Evolutionary conservation across 768 basidiomycete genomes (phyloP), one percentile per base, ranked within the genome.

Genomic region (Leccinum incarnatum): DNA sequence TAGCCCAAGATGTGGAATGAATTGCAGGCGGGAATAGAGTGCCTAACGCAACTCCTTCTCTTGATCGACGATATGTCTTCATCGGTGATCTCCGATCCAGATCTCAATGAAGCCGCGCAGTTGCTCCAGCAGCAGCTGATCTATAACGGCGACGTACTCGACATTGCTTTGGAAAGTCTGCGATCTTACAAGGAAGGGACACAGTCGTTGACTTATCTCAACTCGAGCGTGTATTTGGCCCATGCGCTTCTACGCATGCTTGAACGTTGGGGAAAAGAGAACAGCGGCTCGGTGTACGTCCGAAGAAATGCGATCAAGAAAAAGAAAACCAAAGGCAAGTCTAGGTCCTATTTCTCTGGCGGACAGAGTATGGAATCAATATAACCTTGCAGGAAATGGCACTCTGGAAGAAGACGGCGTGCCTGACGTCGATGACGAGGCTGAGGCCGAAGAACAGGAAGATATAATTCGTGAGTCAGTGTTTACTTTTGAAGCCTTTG

Each of bases 1-100:
- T 51, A 97, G 93, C 96, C 96, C 30, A 95, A 95, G 69, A 78
- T 85, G 59, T 98, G 95, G 94, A 91, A 86, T 27, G 95, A 97
- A 69, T 79, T 98, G 27, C 94, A 98, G 73, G 92, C 94, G 32
- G 93, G 94, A 32, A 85, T 97, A 67, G 92, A 96, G 68, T 96
- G 93, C 71, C 83, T 98, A 64, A 95, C 93, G 19, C 95, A 97
- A 67, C 80, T 98, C 55, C 81, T 98, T 30, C 82, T 93, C 49
- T 83, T 96, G 67, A 87, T 98, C 69, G 95, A 98, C 66, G 75
- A 76, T 50, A 94, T 99, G 88, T 81, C 87, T 32, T 77, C 79
- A 49, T 76, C 81, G 53, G 65, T 66, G 40, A 73, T 73, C 51
- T 74, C 72, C 69, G 72, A 75, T 60, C 49, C 72, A 23, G 60